These are phyloP conservation scores for Tolypocladium tundrense DNA, from an alignment of 2,329 filamentous ascomycete species.

Conservation along the genomic window DNA sequence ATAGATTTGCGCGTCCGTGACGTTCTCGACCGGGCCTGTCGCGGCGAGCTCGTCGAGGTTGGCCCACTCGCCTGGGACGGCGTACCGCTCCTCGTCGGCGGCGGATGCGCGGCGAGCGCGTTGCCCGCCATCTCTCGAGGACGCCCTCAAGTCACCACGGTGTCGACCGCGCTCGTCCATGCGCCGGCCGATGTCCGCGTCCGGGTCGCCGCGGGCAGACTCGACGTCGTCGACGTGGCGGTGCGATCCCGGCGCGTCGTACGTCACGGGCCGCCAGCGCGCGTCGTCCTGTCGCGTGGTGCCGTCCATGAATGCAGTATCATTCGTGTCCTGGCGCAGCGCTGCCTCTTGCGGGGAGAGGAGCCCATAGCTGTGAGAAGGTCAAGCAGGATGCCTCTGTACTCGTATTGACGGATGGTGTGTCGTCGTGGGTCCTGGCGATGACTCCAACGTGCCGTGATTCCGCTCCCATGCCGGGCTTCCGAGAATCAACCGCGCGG, in stretches of 20 bases:
- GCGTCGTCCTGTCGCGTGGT: background rate
- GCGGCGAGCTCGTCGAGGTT: constrained; percentile 33
- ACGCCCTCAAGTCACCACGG: background rate
- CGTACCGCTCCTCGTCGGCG: constrained; percentile 5
- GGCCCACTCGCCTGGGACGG: constrained; percentile 20
- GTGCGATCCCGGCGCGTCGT: constrained; percentile 21
- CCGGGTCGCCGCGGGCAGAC: constrained; percentile 7
- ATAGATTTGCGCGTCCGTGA: constrained; percentile 5
- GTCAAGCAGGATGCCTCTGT: background rate
- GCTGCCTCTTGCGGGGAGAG: background rate
- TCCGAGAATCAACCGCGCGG: background rate
- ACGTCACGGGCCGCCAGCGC: constrained; percentile 3
- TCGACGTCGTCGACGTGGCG: constrained; percentile 30
- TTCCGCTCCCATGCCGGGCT: background rate
- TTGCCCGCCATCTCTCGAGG: background rate
- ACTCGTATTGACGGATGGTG: background rate
- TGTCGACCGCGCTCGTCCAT: background rate
- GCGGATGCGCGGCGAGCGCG: background rate
- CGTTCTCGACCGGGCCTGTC: constrained; percentile 14
- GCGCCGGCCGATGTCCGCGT: background rate
- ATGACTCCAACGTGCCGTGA: too few relatives aligned
- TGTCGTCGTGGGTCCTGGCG: background rate
- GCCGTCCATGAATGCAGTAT: background rate
- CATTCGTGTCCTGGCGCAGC: background rate
- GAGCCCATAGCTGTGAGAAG: background rate